phyloP scores from a whole-genome alignment of 495 filamentous ascomycete species.

The Trichoderma reesei region DNA sequence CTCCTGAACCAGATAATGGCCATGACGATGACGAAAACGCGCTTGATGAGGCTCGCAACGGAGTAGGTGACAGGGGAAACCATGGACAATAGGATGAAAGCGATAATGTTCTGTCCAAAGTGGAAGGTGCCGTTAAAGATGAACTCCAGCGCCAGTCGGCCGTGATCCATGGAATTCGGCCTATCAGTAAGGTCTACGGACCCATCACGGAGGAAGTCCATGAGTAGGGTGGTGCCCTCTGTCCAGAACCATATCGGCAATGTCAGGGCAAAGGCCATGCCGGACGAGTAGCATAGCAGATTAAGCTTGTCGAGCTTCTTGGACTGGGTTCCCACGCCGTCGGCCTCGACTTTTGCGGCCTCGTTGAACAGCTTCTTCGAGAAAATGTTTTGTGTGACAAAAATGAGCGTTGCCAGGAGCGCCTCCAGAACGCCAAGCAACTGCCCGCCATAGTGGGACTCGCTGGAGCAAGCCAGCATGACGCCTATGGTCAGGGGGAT shows the following conservation, averaged over 20 bases:
- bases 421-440: constrained; percentile 82
- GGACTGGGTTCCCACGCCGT: constrained; percentile 41
- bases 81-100: constrained; percentile 83
- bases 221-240: constrained; percentile 68
- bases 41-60: constrained; percentile 88
- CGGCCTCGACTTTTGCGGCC: constrained; percentile 67
- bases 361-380: constrained; percentile 99
- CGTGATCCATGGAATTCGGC: constrained; percentile 68
- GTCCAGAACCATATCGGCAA: constrained; percentile 89
- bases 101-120: constrained; percentile 91
- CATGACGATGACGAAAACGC: constrained; percentile 92
- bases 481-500: constrained; percentile 87
- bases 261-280: constrained; percentile 80
- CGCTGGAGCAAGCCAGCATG: constrained; percentile 87
- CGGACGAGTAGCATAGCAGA: constrained; percentile 90
- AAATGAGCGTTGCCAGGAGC: constrained; percentile 78
- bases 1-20: constrained; percentile 96
- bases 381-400: constrained; percentile 98
- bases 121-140: constrained; percentile 96
- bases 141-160: constrained; percentile 70
- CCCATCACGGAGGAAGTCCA: constrained; percentile 62
- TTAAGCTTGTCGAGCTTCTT: constrained; percentile 95
- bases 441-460: constrained; percentile 61
- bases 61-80: constrained; percentile 96
- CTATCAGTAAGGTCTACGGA: constrained; percentile 48